Evolutionary conservation across 768 basidiomycete genomes (phyloP).

Genomic region (Dentipellis fragilis): DNA sequence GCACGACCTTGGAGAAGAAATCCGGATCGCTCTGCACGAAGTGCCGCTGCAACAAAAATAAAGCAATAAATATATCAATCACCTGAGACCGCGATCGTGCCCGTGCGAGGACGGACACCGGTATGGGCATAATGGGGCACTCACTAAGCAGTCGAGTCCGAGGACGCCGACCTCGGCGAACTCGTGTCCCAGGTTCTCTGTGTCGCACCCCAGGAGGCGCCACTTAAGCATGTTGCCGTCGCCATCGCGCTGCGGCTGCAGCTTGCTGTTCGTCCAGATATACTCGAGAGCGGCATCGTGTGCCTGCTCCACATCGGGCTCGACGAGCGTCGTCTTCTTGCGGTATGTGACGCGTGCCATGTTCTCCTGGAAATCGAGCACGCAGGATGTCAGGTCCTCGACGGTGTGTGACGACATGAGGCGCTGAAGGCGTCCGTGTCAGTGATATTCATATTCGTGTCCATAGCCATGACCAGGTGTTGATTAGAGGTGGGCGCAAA

Average conservation of each 20-base stretch:
- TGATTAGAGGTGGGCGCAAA: neutral
- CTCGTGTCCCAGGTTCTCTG: conserved; percentile 65
- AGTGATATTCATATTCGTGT: conserved; percentile 1
- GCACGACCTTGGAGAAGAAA: conserved; percentile 66
- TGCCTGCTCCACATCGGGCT: conserved; percentile 49
- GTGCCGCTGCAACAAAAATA: conserved; percentile 33
- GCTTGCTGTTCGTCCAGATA: conserved; percentile 58
- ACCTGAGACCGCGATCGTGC: neutral
- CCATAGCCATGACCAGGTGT: neutral
- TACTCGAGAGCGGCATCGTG: conserved; percentile 49
- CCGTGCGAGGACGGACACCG: neutral
- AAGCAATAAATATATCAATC: neutral
- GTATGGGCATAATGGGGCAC: conserved; percentile 13
- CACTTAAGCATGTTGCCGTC: conserved; percentile 51
- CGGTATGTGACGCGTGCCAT: conserved; percentile 69
- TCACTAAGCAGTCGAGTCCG: conserved; percentile 73
- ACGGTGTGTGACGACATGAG: conserved; percentile 76
- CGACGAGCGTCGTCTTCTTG: conserved; percentile 72
- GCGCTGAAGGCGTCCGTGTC: conserved; percentile 33
- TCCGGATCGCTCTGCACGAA: conserved; percentile 65
- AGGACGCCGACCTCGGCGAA: conserved; percentile 72
- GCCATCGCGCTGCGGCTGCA: conserved; percentile 42
- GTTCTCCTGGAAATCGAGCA: conserved; percentile 84
- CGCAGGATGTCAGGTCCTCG: conserved; percentile 74
- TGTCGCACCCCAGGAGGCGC: conserved; percentile 69